Base-by-base conservation (phyloP, 2,329 filamentous ascomycete genomes). In the Apiospora rasikravindrae region DNA sequence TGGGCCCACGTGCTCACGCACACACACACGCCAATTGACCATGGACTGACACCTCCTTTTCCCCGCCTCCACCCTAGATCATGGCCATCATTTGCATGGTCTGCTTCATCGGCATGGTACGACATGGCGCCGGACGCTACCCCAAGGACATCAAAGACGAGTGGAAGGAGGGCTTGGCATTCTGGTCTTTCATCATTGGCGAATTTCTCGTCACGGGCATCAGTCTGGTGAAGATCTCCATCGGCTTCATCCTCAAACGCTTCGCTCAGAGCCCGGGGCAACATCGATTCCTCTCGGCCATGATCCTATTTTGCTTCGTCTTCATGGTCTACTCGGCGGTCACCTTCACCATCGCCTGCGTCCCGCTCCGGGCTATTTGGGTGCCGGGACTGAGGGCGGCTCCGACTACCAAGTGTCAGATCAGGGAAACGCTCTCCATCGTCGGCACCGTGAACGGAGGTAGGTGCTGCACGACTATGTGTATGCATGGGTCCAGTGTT, bases 11-110 rank as follows among this genome's bases (percentile, higher is more conserved):
- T n/a, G n/a, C n/a, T n/a, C n/a, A n/a, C n/a, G n/a, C n/a, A n/a
- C n/a, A n/a, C n/a, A n/a, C n/a, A n/a, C n/a, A n/a, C n/a, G n/a
- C n/a, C n/a, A n/a, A n/a, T n/a, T n/a, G n/a, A n/a, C n/a, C n/a
- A n/a, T n/a, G n/a, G n/a, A n/a, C n/a, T n/a, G n/a, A n/a, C n/a
- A n/a, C n/a, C n/a, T n/a, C n/a, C n/a, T n/a, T n/a, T n/a, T n/a
- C n/a, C n/a, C n/a, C n/a, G 14, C 22, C 8, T 64, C n/a, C 42
- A 47, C 11, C 13, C 19, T 26, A 71, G 70, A 42, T 67, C 42
- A 68, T 71, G 70, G 70, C 70, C 44, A 51, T 71, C 53, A n/a
- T 67, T 24, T 33, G 45, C 40, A 71, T 71, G 70, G 61, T 67
- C 42, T 71, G 70, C 44, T 71, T 71, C 57, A 49, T 71, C 29